phyloP scores from a whole-genome alignment of 768 basidiomycete genomes.

The Amanita subjunquillea region DNA sequence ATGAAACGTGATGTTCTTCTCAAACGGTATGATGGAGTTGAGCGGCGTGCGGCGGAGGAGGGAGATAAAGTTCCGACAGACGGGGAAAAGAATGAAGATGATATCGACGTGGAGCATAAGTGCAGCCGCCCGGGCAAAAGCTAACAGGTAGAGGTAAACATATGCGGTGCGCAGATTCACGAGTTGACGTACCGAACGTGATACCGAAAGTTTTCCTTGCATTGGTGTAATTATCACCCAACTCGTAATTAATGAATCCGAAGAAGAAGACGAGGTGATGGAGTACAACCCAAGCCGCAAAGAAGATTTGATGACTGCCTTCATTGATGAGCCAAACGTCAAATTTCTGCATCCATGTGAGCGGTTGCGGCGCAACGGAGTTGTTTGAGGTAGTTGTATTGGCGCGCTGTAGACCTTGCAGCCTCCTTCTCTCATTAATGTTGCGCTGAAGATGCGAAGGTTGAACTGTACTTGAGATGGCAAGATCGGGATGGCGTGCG shows the following conservation, averaged over 20 bases:
- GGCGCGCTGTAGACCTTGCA: constrained; percentile 77
- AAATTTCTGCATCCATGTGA: constrained; percentile 33
- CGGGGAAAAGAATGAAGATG: constrained; percentile 87
- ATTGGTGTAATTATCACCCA: constrained; percentile 66
- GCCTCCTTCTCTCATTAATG: constrained; percentile 70
- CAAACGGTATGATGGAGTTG: constrained; percentile 83
- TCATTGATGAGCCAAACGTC: constrained; percentile 93
- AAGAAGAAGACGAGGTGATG: constrained; percentile 71
- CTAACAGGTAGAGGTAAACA: constrained; percentile 37
- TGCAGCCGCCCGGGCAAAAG: constrained; percentile 80
- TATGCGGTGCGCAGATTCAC: constrained; percentile 23
- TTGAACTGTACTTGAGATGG: constrained; percentile 18
- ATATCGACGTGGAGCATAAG: constrained; percentile 88
- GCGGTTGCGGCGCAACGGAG: constrained; percentile 23
- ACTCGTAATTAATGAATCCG: constrained; percentile 66
- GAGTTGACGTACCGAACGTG: constrained; percentile 52
- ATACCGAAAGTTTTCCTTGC: constrained; percentile 66
- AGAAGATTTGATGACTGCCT: constrained; percentile 71
- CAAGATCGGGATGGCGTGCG: constrained; percentile 44
- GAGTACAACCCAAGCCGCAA: constrained; percentile 70
- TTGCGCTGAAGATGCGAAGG: constrained; percentile 65
- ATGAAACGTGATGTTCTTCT: constrained; percentile 88
- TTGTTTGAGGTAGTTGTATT: constrained; percentile 25
- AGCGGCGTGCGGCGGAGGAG: constrained; percentile 78
- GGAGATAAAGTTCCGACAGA: constrained; percentile 94